A percentile compares a stretch with the other conserved stretches of the same genome.
These are phyloP conservation scores for Raffaelea arxii DNA, from an alignment of 2,329 filamentous ascomycete species.

Conservation along the genomic window DNA sequence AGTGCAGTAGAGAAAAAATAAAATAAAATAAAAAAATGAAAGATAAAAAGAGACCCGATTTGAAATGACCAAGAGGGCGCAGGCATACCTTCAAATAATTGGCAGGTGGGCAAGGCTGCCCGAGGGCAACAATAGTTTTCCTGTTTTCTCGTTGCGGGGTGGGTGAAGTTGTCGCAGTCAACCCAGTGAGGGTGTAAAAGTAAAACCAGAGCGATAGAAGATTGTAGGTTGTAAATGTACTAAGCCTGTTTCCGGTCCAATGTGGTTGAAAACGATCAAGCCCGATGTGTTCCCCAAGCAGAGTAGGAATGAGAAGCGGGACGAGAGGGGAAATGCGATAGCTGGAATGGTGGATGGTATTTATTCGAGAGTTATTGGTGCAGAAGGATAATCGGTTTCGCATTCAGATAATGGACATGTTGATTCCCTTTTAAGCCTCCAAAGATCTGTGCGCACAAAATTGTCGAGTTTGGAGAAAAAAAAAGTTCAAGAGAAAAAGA, in stretches of 20 bases:
- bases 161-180: not conserved
- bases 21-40: no score
- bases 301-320: constrained; percentile 1
- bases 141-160: not conserved
- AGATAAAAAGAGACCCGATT: no score
- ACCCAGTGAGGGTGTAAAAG: no score
- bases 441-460: not conserved
- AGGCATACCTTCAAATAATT: no score
- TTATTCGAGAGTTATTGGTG: not conserved
- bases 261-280: constrained; percentile 12
- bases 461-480: not conserved
- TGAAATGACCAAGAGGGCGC: no score
- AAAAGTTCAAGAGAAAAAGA: not conserved
- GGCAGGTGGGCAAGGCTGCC: no score
- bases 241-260: no score
- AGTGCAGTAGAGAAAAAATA: no score
- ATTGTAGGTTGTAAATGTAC: not conserved
- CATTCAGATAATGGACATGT: not conserved
- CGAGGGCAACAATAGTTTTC: not conserved
- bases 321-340: constrained; percentile 1
- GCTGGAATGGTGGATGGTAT: not conserved
- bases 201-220: not conserved
- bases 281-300: not conserved
- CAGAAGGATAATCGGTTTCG: not conserved
- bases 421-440: not conserved